Percentiles rank a stretch among this genome's conserved stretches.
These are phyloP conservation scores for Orbilia ellipsospora DNA, from an alignment of 2,329 filamentous ascomycete genomes.

Conservation along the genomic window DNA sequence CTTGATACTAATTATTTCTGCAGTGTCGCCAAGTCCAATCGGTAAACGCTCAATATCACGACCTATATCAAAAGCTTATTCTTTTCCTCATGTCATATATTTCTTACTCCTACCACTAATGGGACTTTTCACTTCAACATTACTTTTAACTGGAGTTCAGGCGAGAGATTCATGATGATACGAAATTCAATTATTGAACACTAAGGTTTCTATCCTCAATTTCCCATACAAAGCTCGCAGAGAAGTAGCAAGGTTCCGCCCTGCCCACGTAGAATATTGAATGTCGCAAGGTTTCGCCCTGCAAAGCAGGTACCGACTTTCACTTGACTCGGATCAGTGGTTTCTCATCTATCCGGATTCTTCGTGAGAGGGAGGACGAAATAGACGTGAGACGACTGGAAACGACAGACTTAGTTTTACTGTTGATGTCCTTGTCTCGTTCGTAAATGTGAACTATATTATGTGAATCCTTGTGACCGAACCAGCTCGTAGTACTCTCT, in stretches of 20 bases:
- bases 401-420: conserved; percentile 4
- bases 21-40: conserved; percentile 99
- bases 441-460: not conserved
- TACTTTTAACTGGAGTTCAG: conserved; percentile 43
- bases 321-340: conserved; percentile 9
- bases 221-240: conserved; percentile 32
- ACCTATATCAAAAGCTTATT: conserved; percentile 41
- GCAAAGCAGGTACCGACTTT: conserved; percentile 49
- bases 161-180: conserved; percentile 28
- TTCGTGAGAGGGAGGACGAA: not conserved
- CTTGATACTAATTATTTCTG: conserved; percentile 20
- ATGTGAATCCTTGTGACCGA: too few relatives aligned
- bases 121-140: conserved; percentile 41
- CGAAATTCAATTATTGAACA: conserved; percentile 31
- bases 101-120: conserved; percentile 50
- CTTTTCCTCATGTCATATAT: conserved; percentile 55
- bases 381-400: conserved; percentile 3
- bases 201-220: conserved; percentile 29
- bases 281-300: conserved; percentile 55
- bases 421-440: conserved; percentile 25
- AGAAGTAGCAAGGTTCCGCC: conserved; percentile 56
- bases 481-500: too few relatives aligned
- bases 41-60: conserved; percentile 73
- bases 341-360: conserved; percentile 17
- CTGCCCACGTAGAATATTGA: conserved; percentile 55